These are phyloP conservation scores for Fusarium verrucosum DNA, from an alignment of 2,329 filamentous ascomycete species.

Conservation along the genomic window DNA sequence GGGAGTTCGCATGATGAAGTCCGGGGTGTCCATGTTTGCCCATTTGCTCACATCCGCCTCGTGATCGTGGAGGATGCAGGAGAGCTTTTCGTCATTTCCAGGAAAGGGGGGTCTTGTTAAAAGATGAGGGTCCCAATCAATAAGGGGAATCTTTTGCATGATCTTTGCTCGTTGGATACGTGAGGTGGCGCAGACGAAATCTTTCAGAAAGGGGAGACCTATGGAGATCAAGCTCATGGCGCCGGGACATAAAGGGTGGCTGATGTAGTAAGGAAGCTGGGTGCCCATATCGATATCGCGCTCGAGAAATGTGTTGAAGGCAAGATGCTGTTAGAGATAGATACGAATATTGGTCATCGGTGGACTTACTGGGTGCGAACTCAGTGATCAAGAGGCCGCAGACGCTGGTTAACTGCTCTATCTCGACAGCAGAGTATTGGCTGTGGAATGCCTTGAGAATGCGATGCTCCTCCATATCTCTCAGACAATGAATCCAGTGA, in stretches of 20 bases:
- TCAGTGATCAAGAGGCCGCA: neutral
- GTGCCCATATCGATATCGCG: slow-evolving; percentile 8
- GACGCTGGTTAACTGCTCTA: slow-evolving; percentile 5
- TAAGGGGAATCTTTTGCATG: neutral
- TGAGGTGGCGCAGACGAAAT: slow-evolving; percentile 1
- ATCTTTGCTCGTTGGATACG: neutral
- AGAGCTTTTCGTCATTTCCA: neutral
- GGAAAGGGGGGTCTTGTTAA: neutral
- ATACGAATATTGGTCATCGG: neutral
- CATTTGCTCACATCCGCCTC: neutral
- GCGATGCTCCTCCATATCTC: neutral
- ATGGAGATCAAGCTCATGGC: neutral
- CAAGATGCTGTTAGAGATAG: neutral
- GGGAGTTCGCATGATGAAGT: slow-evolving; percentile 7
- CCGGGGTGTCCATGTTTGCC: neutral
- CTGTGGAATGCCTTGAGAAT: neutral
- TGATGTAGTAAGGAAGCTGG: slow-evolving; percentile 1
- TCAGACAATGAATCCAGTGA: neutral
- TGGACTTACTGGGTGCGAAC: neutral
- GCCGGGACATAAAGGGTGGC: neutral
- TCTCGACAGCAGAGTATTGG: slow-evolving; percentile 1
- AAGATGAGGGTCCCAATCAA: neutral
- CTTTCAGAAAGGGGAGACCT: slow-evolving; percentile 1
- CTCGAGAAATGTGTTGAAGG: slow-evolving; percentile 15
- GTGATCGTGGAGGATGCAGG: neutral